These are phyloP conservation scores for Gastrodia elata DNA, from an alignment of 106 monocot species.

Conservation along the genomic window DNA sequence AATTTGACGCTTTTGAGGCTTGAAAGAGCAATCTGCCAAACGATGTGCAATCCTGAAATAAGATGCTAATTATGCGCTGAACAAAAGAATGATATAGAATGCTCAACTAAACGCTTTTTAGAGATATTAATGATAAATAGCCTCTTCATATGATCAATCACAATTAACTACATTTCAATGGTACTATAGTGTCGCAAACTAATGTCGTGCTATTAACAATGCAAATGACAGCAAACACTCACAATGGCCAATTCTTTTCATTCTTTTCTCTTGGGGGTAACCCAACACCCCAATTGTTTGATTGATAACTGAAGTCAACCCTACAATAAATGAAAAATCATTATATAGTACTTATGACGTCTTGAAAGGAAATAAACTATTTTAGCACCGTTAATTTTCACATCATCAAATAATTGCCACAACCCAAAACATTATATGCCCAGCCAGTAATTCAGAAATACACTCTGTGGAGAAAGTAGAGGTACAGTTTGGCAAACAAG, in stretches of 20 bases:
- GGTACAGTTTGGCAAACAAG: too few species aligned
- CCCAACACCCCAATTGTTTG: constrained; percentile 92
- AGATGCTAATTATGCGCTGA: too few species aligned
- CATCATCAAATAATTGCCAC: too few species aligned
- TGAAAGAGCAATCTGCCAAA: constrained; percentile 67
- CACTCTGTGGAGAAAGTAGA: too few species aligned
- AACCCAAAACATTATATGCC: too few species aligned
- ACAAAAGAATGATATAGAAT: too few species aligned
- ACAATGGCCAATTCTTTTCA: constrained; percentile 78
- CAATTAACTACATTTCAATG: not conserved
- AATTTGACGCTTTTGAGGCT: constrained; percentile 59
- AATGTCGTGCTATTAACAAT: not conserved
- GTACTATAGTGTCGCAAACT: not conserved
- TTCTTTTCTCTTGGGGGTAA: constrained; percentile 88
- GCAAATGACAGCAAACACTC: constrained; percentile 8
- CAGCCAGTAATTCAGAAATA: too few species aligned
- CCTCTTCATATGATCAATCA: not conserved
- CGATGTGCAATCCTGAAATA: constrained; percentile 51
- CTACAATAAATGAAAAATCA: constrained; percentile 25
- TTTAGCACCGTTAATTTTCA: too few species aligned
- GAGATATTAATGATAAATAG: too few species aligned
- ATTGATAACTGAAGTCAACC: constrained; percentile 76
- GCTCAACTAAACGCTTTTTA: too few species aligned
- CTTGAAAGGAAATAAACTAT: too few species aligned
- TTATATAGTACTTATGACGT: too few species aligned